Evolutionary conservation across 345 rosid species (phyloP).

Genomic region (Acer saccharum): DNA sequence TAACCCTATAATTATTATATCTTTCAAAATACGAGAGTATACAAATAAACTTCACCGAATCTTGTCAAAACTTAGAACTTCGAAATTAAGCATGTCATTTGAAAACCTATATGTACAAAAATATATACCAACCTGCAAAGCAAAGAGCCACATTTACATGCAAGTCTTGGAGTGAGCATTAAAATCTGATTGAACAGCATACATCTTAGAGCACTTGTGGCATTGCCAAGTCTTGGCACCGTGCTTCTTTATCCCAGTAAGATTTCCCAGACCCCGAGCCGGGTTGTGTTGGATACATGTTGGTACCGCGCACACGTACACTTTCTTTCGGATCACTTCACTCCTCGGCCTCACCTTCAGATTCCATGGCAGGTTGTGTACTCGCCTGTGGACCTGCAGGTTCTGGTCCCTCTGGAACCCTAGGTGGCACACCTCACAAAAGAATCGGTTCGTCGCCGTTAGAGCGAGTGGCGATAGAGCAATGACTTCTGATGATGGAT

Average conservation of each 20-base stretch:
- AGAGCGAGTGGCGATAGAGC: constrained; percentile 36
- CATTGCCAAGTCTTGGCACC: no score
- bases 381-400: constrained; percentile 33
- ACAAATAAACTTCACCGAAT: no score
- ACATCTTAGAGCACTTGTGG: no score
- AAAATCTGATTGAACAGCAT: constrained; percentile 54
- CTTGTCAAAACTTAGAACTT: no score
- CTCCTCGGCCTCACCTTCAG: background rate
- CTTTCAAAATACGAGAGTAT: no score
- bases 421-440: constrained; percentile 20
- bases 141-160: constrained; percentile 65
- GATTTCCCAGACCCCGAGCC: no score
- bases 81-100: no score
- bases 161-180: constrained; percentile 75
- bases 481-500: constrained; percentile 40
- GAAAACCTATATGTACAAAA: no score
- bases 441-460: constrained; percentile 26
- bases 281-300: no score
- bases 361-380: constrained; percentile 46
- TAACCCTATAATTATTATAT: no score
- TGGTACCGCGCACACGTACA: no score
- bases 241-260: no score
- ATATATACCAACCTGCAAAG: constrained; percentile 47
- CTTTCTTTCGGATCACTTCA: background rate
- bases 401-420: constrained; percentile 34